A percentile compares a stretch with the other conserved stretches of the same genome.
Conservation (phyloP, 345 rosid genomes). For the Citrus sinensis region DNA sequence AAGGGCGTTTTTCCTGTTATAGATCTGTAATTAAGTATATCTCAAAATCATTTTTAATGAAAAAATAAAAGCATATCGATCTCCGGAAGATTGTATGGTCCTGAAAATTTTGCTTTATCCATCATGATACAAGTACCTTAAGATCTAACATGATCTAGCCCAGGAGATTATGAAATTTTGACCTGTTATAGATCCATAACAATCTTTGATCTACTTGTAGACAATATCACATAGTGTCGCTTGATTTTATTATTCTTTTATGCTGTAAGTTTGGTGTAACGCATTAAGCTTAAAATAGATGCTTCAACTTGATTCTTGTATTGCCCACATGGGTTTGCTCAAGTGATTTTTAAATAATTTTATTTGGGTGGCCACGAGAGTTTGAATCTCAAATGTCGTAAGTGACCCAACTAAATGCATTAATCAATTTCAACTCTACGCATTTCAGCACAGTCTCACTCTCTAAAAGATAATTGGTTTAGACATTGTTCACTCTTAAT, state of each 20-base stretch:
- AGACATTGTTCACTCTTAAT: too few species aligned
- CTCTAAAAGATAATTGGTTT: too few species aligned
- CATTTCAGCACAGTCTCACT: too few species aligned
- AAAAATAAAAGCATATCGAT: neutral
- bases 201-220: neutral
- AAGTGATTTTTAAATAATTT: too few species aligned
- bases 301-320: too few species aligned
- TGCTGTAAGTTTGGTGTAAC: neutral
- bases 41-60: neutral
- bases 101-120: neutral
- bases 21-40: neutral
- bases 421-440: too few species aligned
- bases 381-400: too few species aligned
- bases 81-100: neutral
- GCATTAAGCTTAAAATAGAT: neutral
- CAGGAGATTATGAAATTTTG: neutral
- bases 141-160: neutral
- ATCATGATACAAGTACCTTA: neutral
- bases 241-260: neutral
- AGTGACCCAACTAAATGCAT: too few species aligned
- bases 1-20: too few species aligned
- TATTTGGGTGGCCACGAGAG: too few species aligned
- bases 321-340: rapidly evolving
- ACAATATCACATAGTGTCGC: neutral
- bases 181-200: neutral